Evolutionary conservation across 768 basidiomycete species (phyloP), one percentile per base, ranked within the genome.

Genomic region (Mycena chlorophos): DNA sequence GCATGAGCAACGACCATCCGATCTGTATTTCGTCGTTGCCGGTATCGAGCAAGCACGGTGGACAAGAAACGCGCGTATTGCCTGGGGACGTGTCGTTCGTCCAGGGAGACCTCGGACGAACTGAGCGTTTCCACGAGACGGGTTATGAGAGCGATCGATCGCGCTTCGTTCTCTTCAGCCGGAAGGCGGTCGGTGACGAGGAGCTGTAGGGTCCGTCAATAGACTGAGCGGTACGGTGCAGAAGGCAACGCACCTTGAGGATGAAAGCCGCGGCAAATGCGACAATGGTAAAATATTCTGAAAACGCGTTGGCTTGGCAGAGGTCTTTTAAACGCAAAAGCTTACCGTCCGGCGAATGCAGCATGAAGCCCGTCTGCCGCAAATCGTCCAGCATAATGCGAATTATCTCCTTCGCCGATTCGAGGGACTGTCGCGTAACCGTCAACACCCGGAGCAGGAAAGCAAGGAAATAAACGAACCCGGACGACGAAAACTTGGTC

Each of bases 251-350:
- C 48, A 88, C 88, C 79, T 90, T 91, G 60, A 91, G 80, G 49
- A 92, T 72, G 73, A 91, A 92, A 0, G 89, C 90, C 25, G 87
- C 88, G 0, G 90, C 89, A 65, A 92, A 92, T 1, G 88, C 82
- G 3, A 86, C 81, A 63, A 91, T 91, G 28, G 91, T 78, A 58
- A 91, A 91, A 65, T 89, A 83, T 3, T 86, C 86, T 85, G 52
- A 4, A 43, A 46, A 55, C 22, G 17, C 16, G 22, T 14, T 31
- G 17, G 34, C 6, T n/a, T n/a, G n/a, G n/a, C n/a, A n/a, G n/a
- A n/a, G n/a, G n/a, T 10, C 27, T 52, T 14, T 27, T 47, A 8
- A 2, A 16, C 28, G 22, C 6, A 30, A 27, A 48, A n/a, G 62
- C 71, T 61, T 69, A 84, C 89, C 88, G 68, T 92, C 90, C 0